Evolutionary conservation across 352 stramenopile species (phyloP), one percentile per base, ranked within the genome.

Genomic region (Albugo laibachii): DNA sequence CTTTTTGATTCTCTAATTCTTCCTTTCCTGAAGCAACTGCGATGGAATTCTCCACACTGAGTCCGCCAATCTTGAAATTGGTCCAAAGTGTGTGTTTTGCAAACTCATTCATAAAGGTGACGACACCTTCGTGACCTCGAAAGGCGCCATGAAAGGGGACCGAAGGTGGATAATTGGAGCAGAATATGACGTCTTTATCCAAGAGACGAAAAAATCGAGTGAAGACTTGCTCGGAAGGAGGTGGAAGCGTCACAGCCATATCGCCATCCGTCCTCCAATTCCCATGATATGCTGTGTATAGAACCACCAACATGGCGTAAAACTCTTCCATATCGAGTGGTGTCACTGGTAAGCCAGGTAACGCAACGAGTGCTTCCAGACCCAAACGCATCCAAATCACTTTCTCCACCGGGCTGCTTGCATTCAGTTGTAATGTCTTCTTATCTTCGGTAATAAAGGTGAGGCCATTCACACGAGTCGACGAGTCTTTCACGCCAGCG

Each of bases 401-500:
- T 45, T 84, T 85, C 46, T 92, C 78, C 4, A 92, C 77, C 8
- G 76, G 61, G 5, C 71, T 87, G 13, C 75, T 72, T 0, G 78
- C 73, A 13, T 64, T 69, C 13, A 92, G 62, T 44, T 86, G 78
- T 44, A 92, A 41, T 14, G 63, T 87, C 50, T 86, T 87, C 53
- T 86, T 86, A 51, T 91, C 77, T 56, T 86, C 72, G 1, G 75
- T 87, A 47, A 85, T 86, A 51, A 91, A 85, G n/a, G 77, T 86
- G 43, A 91, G 87, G 1, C 77, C 77, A 41, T 91, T 86, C 11
- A 65, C 62, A 36, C 77, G 72, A 2, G 58, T 80, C 0, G 74
- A 65, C n/a, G 77, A 86, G 37, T 91, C 77, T 50, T 91, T 91
- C 14, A 91, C 77, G 10, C 77, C 77, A 5, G 76, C 73, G 40